Percentiles rank a stretch among this genome's conserved stretches.
Conservation (phyloP, 352 stramenopile genomes). For the Saprolegnia parasitica region DNA sequence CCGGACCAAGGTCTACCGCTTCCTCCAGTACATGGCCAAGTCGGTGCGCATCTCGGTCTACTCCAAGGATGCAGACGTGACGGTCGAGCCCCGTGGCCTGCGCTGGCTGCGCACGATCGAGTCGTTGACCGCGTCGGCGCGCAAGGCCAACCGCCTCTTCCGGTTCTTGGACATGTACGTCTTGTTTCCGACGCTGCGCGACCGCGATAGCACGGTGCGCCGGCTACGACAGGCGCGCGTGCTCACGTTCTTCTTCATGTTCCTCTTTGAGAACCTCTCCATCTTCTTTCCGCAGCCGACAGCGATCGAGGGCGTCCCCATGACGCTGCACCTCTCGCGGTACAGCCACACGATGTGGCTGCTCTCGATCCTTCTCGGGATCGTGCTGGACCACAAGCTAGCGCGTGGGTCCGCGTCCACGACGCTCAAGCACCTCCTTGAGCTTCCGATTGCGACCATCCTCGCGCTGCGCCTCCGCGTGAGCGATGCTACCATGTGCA, state of each 20-base stretch:
- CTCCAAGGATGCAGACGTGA: neutral
- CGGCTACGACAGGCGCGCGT: slow-evolving; percentile 44
- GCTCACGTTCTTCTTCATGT: slow-evolving; percentile 61
- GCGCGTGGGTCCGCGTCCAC: slow-evolving; percentile 35
- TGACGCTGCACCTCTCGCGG: slow-evolving; percentile 37
- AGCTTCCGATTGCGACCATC: slow-evolving; percentile 50
- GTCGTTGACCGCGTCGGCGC: slow-evolving; percentile 46
- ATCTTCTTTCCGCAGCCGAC: slow-evolving; percentile 37
- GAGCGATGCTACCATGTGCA: slow-evolving; percentile 46
- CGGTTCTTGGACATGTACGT: slow-evolving; percentile 64
- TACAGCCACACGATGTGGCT: slow-evolving; percentile 52
- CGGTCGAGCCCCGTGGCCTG: slow-evolving; percentile 1
- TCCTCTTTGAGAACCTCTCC: slow-evolving; percentile 59
- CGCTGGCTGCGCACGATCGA: slow-evolving; percentile 32
- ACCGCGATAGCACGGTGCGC: slow-evolving; percentile 33
- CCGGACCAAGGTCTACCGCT: slow-evolving; percentile 54
- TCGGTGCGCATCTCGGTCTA: slow-evolving; percentile 34
- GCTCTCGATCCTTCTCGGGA: slow-evolving; percentile 51
- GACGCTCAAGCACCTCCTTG: slow-evolving; percentile 50
- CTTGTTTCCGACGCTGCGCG: slow-evolving; percentile 43
- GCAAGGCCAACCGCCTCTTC: slow-evolving; percentile 57
- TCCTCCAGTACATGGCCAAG: slow-evolving; percentile 62
- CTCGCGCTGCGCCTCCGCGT: slow-evolving; percentile 42
- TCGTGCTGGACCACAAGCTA: slow-evolving; percentile 46
- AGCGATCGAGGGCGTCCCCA: slow-evolving; percentile 23